These are phyloP conservation scores for Blastocystis sp. DNA, from an alignment of 352 stramenopile genomes.

Conservation along the genomic window DNA sequence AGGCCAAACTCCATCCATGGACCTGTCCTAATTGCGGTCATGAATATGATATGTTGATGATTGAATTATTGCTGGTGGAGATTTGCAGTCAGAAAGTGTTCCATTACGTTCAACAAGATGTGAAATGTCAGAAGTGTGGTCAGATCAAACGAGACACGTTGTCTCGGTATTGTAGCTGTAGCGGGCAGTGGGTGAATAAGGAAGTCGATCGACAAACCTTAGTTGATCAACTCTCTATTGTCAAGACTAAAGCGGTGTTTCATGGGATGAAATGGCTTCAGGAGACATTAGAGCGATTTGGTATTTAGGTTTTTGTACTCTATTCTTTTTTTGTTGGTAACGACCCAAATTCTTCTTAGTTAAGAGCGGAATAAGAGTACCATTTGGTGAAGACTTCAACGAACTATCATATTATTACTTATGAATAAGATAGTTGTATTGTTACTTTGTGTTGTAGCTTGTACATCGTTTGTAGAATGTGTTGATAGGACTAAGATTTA, in stretches of 20 bases:
- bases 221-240: constrained; percentile 13
- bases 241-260: constrained; percentile 39
- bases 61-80: constrained; percentile 69
- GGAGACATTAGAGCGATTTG: not conserved
- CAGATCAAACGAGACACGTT: constrained; percentile 79
- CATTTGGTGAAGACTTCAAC: not conserved
- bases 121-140: constrained; percentile 79
- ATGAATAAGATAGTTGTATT: not conserved
- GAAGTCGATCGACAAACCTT: constrained; percentile 26
- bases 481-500: not conserved
- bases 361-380: not conserved
- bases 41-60: constrained; percentile 67
- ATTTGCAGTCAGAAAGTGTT: constrained; percentile 17
- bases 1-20: constrained; percentile 56
- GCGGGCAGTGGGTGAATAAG: constrained; percentile 73
- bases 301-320: not conserved
- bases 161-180: constrained; percentile 79
- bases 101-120: constrained; percentile 71
- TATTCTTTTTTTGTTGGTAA: not conserved
- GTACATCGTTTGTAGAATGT: not conserved
- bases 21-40: constrained; percentile 61
- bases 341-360: too few species aligned
- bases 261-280: constrained; percentile 58
- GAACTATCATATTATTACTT: not conserved
- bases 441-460: not conserved